Base-by-base conservation (phyloP, 495 filamentous ascomycete species). In the Staphylotrichum tortipilum region DNA sequence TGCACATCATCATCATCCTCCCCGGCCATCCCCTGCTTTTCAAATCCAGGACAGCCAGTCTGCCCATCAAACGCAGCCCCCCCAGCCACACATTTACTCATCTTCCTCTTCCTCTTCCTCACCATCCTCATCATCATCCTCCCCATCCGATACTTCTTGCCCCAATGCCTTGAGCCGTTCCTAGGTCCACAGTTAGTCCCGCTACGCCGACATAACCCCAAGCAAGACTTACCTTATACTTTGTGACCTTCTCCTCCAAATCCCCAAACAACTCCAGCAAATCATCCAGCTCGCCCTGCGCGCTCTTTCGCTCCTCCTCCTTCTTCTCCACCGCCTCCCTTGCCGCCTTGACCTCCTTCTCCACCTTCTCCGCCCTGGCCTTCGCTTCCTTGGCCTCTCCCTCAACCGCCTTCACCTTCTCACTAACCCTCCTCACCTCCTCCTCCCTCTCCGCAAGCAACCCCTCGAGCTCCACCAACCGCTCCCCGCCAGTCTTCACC, bases 241-340 rank as follows among this genome's bases (percentile, higher is more conserved):
- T 79, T 9, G 76, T 71, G 50, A 83, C 73, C 73, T 91, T 94
- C 42, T 89, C 84, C 64, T 94, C 88, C n/a, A 92, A 56, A 58
- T 94, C 88, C n/a, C 78, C 84, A 64, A 94, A 85, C 28, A 94
- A 82, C 72, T 92, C 85, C 31, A 94, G 68, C 56, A 94, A 71
- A 65, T 94, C 88, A 55, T 94, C 88, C 26, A 90, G 68, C 61
- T 92, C 88, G 19, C 66, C 57, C 58, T 91, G 86, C 19, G 75
- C 75, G 18, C 78, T 68, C 47, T 78, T 71, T 39, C 78, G 23
- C 21, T 67, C 60, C 45, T 47, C 59, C 30, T 60, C 59, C 15
- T 54, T 52, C 47, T 65, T 53, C 29, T 62, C 50, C 31, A 46
- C 26, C 34, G 9, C 36, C 47, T 44, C 39, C 37, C 43, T 59